Conservation (phyloP, 352 stramenopile genomes). For the Phytophthora citricola region DNA sequence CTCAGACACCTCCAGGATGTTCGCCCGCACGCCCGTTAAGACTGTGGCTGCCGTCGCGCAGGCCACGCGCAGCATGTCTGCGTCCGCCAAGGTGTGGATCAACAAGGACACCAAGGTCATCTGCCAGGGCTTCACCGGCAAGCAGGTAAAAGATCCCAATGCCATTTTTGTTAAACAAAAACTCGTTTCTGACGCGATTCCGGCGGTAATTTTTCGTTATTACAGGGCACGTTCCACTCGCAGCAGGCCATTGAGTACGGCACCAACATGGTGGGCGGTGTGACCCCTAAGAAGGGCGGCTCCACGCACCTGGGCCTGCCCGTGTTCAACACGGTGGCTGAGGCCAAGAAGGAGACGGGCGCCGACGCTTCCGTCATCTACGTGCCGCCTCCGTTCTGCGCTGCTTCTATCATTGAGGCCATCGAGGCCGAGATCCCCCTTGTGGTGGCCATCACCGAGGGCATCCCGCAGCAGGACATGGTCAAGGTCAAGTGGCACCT, state of each 20-base stretch:
- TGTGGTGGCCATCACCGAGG: conserved; percentile 99
- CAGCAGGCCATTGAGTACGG: conserved; percentile 99
- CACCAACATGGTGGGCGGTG: conserved; percentile 99
- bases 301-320: conserved; percentile 97
- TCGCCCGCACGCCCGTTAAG: conserved; percentile 62
- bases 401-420: conserved; percentile 98
- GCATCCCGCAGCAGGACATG: conserved; percentile 99
- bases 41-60: conserved; percentile 41
- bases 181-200: conserved; percentile 11
- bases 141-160: conserved; percentile 87
- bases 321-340: conserved; percentile 98
- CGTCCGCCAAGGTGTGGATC: conserved; percentile 99
- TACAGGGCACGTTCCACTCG: conserved; percentile 98
- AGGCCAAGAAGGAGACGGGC: conserved; percentile 88
- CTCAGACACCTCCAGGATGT: conserved; percentile 45
- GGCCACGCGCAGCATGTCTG: conserved; percentile 84
- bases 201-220: conserved; percentile 11
- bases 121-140: conserved; percentile 99
- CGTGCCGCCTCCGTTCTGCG: conserved; percentile 98
- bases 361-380: conserved; percentile 99
- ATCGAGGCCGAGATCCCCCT: conserved; percentile 97
- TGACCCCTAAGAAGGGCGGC: conserved; percentile 99
- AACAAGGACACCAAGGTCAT: conserved; percentile 99
- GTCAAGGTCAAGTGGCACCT: conserved; percentile 97
- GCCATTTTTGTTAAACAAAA: conserved; percentile 7